Conservation (phyloP, 805 yeast genomes). For the Myxozyma lipomycoides region DNA sequence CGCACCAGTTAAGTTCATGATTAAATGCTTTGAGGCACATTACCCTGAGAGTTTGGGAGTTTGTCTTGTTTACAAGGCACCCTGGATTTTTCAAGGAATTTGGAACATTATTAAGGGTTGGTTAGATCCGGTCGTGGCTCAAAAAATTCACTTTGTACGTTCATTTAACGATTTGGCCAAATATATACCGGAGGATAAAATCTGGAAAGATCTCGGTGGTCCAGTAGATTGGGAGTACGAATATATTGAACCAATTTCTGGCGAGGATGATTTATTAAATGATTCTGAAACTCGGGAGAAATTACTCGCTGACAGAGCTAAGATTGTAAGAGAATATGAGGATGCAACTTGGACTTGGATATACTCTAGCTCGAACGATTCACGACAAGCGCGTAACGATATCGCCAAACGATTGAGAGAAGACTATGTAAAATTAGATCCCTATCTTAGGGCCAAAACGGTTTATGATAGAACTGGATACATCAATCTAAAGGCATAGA, state of each 20-base stretch:
- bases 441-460: conserved; percentile 74
- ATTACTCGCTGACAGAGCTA: conserved; percentile 51
- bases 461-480: conserved; percentile 73
- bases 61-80: conserved; percentile 85
- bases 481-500: conserved; percentile 4
- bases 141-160: conserved; percentile 82
- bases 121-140: conserved; percentile 95
- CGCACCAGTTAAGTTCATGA: conserved; percentile 81
- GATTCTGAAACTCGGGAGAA: conserved; percentile 47
- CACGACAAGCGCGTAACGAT: conserved; percentile 48
- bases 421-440: conserved; percentile 70
- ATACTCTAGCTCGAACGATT: conserved; percentile 46
- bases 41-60: conserved; percentile 91
- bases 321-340: conserved; percentile 52
- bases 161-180: conserved; percentile 60
- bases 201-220: conserved; percentile 78
- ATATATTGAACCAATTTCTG: conserved; percentile 58
- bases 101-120: conserved; percentile 91
- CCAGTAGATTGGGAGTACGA: conserved; percentile 53
- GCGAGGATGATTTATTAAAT: conserved; percentile 49
- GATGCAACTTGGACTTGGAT: conserved; percentile 76
- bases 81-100: conserved; percentile 92
- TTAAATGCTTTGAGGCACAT: conserved; percentile 88
- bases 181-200: conserved; percentile 53
- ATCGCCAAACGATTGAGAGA: conserved; percentile 47